phyloP scores from a whole-genome alignment of 495 filamentous ascomycete genomes.

The Penicillium desertorum region DNA sequence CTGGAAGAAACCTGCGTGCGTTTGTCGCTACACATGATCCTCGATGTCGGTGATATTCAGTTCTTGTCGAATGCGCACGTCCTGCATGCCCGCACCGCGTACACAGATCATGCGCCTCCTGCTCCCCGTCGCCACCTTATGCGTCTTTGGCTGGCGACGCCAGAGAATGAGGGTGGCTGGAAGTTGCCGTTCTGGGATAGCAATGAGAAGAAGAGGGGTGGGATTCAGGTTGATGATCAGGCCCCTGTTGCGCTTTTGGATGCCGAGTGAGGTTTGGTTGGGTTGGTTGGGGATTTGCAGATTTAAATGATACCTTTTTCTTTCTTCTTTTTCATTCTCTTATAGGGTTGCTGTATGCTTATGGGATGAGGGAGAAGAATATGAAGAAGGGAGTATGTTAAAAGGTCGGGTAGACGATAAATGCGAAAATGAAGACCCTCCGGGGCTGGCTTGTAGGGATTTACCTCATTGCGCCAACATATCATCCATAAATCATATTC shows the following conservation, averaged over 20 bases:
- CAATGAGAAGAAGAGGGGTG: slow-evolving; percentile 78
- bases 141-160: slow-evolving; percentile 78
- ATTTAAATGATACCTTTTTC: slow-evolving; percentile 23
- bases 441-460: too few species aligned
- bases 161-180: slow-evolving; percentile 83
- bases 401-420: background rate
- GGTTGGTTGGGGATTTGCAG: slow-evolving; percentile 13
- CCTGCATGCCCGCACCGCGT: slow-evolving; percentile 67
- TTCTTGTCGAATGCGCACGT: slow-evolving; percentile 69
- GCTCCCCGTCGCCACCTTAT: slow-evolving; percentile 72
- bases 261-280: slow-evolving; percentile 56
- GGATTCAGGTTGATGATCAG: slow-evolving; percentile 81
- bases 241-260: slow-evolving; percentile 66
- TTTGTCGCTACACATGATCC: slow-evolving; percentile 70
- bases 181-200: slow-evolving; percentile 78
- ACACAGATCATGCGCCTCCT: slow-evolving; percentile 63
- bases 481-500: slow-evolving; percentile 4
- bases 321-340: background rate
- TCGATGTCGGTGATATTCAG: slow-evolving; percentile 79
- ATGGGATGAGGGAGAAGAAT: background rate
- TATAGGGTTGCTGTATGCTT: background rate
- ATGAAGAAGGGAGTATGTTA: too few species aligned
- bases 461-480: background rate
- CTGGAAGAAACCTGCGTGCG: slow-evolving; percentile 67
- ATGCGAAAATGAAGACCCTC: background rate